phyloP scores from a whole-genome alignment of 106 monocot species.

The Apostasia shenzhenica region DNA sequence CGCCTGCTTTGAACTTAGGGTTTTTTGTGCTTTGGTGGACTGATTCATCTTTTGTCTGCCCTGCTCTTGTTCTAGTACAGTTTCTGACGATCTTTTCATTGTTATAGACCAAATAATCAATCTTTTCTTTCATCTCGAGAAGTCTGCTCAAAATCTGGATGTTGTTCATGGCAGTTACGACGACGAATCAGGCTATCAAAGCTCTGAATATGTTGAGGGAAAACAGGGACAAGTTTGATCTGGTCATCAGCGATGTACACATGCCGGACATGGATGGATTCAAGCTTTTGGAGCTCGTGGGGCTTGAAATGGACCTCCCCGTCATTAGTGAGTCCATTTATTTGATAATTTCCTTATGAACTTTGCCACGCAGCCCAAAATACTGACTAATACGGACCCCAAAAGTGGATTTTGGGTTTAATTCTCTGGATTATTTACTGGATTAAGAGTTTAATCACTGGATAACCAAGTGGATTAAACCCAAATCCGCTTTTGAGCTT shows the following conservation, averaged over 20 bases:
- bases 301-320: constrained; percentile 76
- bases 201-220: constrained; percentile 57
- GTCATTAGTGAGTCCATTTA: constrained; percentile 50
- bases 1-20: not conserved
- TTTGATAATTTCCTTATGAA: not conserved
- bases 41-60: not conserved
- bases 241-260: constrained; percentile 71
- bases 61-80: not conserved
- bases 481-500: too few relatives aligned
- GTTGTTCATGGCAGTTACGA: constrained; percentile 31
- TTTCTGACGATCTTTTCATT: not conserved
- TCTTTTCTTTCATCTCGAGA: not conserved
- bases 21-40: not conserved
- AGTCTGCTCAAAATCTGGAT: too few relatives aligned
- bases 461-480: too few relatives aligned
- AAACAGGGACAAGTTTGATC: constrained; percentile 60
- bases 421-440: too few relatives aligned
- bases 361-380: too few relatives aligned
- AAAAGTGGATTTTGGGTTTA: too few relatives aligned
- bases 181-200: constrained; percentile 31
- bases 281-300: constrained; percentile 72
- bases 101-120: not conserved
- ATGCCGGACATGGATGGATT: constrained; percentile 89
- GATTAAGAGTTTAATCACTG: too few relatives aligned
- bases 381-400: too few relatives aligned